Percentiles rank a stretch among this genome's conserved stretches.
Conservation (phyloP, 2,329 filamentous ascomycete genomes). For the Claviceps sp. region DNA sequence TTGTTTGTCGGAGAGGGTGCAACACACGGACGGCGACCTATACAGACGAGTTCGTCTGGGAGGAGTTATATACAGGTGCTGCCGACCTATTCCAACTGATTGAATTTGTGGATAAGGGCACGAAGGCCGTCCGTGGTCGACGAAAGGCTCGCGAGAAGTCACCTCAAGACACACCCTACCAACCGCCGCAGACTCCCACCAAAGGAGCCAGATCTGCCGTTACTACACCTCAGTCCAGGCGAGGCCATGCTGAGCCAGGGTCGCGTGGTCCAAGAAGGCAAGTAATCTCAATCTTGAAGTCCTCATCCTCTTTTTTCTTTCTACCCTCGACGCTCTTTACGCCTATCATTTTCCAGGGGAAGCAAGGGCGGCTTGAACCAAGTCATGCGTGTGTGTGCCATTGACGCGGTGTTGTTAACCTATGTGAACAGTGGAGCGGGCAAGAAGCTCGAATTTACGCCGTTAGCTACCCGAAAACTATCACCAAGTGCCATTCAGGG, state of each 20-base stretch:
- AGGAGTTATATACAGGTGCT: conserved; percentile 61
- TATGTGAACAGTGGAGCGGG: conserved; percentile 24
- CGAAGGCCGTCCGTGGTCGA: conserved; percentile 46
- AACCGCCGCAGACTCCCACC: conserved; percentile 24
- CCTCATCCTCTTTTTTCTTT: neutral
- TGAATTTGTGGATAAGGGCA: conserved; percentile 54
- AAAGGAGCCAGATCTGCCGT: conserved; percentile 18
- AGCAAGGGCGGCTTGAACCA: neutral
- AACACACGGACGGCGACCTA: conserved; percentile 83
- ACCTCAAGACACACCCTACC: conserved; percentile 18
- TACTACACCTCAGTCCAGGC: conserved; percentile 18
- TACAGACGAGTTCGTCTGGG: conserved; percentile 86
- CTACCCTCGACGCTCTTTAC: no score
- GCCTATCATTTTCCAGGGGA: neutral
- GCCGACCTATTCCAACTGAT: conserved; percentile 51
- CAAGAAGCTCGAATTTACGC: conserved; percentile 88
- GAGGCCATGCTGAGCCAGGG: conserved; percentile 17
- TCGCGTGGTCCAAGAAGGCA: conserved; percentile 20
- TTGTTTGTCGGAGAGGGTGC: conserved; percentile 79
- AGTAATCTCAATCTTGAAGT: neutral
- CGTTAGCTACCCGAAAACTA: conserved; percentile 75
- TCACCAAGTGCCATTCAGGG: conserved; percentile 61
- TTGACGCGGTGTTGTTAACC: conserved; percentile 31
- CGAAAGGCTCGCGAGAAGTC: conserved; percentile 19
- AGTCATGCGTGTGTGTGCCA: neutral